Conservation (phyloP, 768 basidiomycete species). For the Kondoa malvinella region DNA sequence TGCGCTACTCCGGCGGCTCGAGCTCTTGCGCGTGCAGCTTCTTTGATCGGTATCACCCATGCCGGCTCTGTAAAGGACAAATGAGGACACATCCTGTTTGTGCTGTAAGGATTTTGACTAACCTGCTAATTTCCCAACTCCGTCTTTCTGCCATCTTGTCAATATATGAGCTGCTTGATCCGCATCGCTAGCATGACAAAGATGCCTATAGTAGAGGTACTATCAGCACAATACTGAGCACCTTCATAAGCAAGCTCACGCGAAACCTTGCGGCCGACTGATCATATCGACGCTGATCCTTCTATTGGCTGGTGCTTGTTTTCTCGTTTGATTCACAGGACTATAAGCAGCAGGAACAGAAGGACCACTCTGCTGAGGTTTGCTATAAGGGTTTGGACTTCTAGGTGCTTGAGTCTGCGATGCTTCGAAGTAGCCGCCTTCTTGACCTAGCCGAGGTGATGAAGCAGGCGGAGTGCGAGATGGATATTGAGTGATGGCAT, state of each 20-base stretch:
- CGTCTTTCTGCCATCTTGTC: conserved; percentile 73
- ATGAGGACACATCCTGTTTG: neutral
- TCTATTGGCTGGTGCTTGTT: conserved; percentile 38
- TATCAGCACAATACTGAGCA: conserved; percentile 8
- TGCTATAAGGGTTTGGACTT: conserved; percentile 34
- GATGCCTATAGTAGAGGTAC: conserved; percentile 43
- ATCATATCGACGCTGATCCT: conserved; percentile 79
- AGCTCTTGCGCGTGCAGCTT: conserved; percentile 41
- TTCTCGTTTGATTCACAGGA: conserved; percentile 24
- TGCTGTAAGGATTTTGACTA: conserved; percentile 29
- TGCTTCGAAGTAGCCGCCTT: conserved; percentile 51
- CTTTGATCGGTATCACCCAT: conserved; percentile 79
- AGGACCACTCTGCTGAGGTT: conserved; percentile 22
- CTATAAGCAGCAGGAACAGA: neutral
- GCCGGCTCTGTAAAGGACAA: conserved; percentile 46
- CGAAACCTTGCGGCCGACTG: conserved; percentile 60
- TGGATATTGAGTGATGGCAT: neutral
- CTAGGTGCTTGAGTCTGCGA: conserved; percentile 44
- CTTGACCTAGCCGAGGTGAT: conserved; percentile 2
- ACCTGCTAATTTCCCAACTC: conserved; percentile 76
- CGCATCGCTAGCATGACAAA: conserved; percentile 77
- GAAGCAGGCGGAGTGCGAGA: neutral
- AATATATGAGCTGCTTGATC: conserved; percentile 75
- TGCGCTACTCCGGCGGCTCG: conserved; percentile 59
- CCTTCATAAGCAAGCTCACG: conserved; percentile 47